Evolutionary conservation across 148 eudicot genomes (phyloP).

Genomic region (Fallopia convolvulus): DNA sequence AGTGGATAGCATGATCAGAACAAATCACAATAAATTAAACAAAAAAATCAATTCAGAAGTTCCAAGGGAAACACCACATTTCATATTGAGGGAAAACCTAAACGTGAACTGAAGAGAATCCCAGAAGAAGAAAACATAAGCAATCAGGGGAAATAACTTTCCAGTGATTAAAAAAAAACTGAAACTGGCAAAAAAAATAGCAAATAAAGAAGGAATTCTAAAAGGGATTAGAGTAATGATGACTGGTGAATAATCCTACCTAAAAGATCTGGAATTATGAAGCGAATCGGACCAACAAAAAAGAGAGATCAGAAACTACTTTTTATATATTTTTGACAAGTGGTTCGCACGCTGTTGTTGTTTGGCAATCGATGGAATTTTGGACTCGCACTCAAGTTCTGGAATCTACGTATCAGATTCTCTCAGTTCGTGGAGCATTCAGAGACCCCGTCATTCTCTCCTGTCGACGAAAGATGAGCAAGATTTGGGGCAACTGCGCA

Average conservation of each 20-base stretch:
- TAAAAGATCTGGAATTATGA: constrained; percentile 9
- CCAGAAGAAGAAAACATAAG: neutral
- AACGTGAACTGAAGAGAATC: neutral
- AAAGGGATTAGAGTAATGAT: neutral
- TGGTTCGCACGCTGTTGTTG: neutral
- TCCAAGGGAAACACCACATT: neutral
- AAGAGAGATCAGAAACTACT: neutral
- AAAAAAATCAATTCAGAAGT: no score
- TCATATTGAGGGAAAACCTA: neutral
- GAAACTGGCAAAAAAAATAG: neutral
- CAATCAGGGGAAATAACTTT: neutral
- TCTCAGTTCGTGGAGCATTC: neutral
- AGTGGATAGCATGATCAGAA: neutral
- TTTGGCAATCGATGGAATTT: neutral
- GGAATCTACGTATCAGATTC: neutral
- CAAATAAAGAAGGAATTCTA: neutral
- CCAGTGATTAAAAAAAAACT: neutral
- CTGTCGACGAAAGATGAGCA: neutral
- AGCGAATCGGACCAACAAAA: neutral
- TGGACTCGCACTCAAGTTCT: neutral
- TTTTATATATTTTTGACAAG: neutral
- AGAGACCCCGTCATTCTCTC: neutral
- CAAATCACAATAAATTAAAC: neutral
- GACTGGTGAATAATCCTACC: neutral
- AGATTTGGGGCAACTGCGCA: neutral